Evolutionary conservation across 345 rosid species (phyloP), one percentile per base, ranked within the genome.

Genomic region (Hibiscus mutabilis): DNA sequence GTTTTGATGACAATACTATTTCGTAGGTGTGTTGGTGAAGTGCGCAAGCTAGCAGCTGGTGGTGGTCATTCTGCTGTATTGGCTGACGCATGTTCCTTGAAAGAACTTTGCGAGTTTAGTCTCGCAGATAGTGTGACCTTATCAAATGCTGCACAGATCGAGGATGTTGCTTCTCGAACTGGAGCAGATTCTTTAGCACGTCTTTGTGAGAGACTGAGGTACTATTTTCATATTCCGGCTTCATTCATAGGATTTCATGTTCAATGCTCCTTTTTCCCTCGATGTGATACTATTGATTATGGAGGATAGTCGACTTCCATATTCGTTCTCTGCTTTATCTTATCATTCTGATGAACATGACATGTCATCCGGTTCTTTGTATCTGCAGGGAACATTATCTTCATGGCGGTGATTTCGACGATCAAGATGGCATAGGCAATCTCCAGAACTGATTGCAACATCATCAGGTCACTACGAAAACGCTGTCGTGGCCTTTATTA

Each of bases 51-150:
- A 70, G 98, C 98, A 46, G 99, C 95, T 73, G 99, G 98, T 46
- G 98, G 99, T 77, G 97, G 99, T 57, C 99, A 92, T 73, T 91
- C 98, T 24, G 99, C 95, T 78, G 96, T 92, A 52, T 79, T 96
- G 79, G 87, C 97, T 3, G 93, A 96, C 84, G 98, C 99, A 49
- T 96, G 91, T 74, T 96, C 97, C 61, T 84, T 91, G 76, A 96
- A 92, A 78, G 96, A 92, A 79, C 78, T 92, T 62, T 96, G 99
- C 6, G 98, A 92, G 84, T 92, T 96, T 81, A 85, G 88, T 60
- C 88, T 92, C 73, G 97, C 98, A 58, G 97, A 92, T 68, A 81
- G 63, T 70, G 82, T 88, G 68, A 92, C 88, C 24, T 81, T 75
- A 72, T 80, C 85, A 70, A 92, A 88, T 84, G 98, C 97, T 76